Evolutionary conservation across 75 land plant genomes (phyloP).

Genomic region (Picea glauca): DNA sequence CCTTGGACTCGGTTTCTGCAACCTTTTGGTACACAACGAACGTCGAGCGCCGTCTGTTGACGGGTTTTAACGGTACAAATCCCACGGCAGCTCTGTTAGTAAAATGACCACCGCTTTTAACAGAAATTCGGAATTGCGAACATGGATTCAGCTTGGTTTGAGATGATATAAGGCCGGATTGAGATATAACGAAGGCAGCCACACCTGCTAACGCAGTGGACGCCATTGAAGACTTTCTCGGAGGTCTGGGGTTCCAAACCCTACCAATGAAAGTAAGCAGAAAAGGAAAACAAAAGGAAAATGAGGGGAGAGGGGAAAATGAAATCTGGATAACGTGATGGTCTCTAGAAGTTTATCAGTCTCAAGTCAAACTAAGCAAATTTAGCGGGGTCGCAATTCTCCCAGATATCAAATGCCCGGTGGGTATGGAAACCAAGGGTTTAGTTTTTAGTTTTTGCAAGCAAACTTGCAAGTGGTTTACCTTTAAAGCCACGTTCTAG

Average conservation of each 20-base stretch:
- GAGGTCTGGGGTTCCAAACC: neutral
- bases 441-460: no score
- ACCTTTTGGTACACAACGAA: slow-evolving; percentile 3
- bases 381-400: no score
- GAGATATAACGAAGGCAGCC: neutral
- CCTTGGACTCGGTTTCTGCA: slow-evolving; percentile 1
- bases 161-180: neutral
- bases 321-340: neutral
- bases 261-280: neutral
- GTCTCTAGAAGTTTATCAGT: no score
- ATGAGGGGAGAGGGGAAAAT: neutral
- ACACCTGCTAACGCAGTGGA: neutral
- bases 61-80: neutral
- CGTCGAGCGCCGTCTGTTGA: neutral
- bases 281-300: neutral
- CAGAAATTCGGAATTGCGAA: neutral
- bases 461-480: no score
- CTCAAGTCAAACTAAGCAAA: no score
- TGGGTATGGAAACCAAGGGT: no score
- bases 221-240: no score
- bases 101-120: neutral
- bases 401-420: no score
- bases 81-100: neutral
- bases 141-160: neutral
- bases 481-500: no score